Conservation (phyloP, 257 asterid species). For the Rauvolfia tetraphylla region DNA sequence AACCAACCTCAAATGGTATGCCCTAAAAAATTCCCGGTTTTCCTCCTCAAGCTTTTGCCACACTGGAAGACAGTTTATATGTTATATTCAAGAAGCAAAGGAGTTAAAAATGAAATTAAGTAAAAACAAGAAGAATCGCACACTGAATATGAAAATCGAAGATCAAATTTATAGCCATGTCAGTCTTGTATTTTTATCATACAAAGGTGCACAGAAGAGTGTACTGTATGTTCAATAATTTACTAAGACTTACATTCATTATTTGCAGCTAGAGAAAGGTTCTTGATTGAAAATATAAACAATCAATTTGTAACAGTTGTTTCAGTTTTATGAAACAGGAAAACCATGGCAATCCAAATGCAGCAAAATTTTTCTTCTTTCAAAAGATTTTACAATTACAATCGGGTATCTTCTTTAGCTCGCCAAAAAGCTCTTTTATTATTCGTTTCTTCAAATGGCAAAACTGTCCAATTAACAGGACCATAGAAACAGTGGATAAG, state of each 20-base stretch:
- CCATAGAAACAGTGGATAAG: neutral
- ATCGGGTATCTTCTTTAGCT: neutral
- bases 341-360: neutral
- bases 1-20: slow-evolving; percentile 67
- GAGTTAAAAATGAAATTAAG: slow-evolving; percentile 3
- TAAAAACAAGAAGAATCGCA: slow-evolving; percentile 8
- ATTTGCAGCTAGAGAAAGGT: neutral
- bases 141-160: neutral
- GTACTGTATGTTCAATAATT: neutral
- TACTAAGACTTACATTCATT: neutral
- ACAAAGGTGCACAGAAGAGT: neutral
- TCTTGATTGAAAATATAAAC: neutral
- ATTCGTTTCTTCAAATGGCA: neutral
- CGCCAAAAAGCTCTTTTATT: neutral
- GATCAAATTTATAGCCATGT: neutral
- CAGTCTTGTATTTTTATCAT: neutral
- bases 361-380: neutral
- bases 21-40: slow-evolving; percentile 77
- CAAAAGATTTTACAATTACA: neutral
- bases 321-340: neutral
- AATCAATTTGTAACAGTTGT: neutral
- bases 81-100: slow-evolving; percentile 17
- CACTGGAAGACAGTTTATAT: slow-evolving; percentile 48
- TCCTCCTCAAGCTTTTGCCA: slow-evolving; percentile 96
- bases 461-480: neutral